Evolutionary conservation across 148 eudicot species (phyloP).

Genomic region (Nepenthes mirabilis): DNA sequence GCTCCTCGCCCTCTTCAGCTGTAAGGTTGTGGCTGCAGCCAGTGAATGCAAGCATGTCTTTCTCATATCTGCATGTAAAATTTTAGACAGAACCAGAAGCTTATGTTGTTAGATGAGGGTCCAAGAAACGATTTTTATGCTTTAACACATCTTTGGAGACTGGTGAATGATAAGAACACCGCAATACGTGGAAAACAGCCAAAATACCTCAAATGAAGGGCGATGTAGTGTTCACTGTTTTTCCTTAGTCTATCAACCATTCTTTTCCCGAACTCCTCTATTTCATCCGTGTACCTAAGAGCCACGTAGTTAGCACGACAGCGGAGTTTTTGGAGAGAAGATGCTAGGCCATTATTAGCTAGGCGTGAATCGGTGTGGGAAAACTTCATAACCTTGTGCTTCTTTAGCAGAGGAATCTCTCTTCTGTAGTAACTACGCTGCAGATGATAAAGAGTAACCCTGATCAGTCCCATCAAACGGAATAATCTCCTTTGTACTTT

Average conservation of each 20-base stretch:
- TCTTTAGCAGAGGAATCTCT: constrained; percentile 9
- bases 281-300: constrained; percentile 25
- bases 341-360: constrained; percentile 30
- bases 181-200: too few species aligned
- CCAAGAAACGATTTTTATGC: too few species aligned
- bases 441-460: not conserved
- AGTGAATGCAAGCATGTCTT: constrained; percentile 54
- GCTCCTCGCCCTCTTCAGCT: constrained; percentile 27
- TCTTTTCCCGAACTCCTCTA: constrained; percentile 24
- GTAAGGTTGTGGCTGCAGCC: constrained; percentile 44
- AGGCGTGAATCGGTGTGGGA: constrained; percentile 38
- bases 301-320: constrained; percentile 50
- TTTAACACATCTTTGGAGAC: too few species aligned
- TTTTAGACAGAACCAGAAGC: too few species aligned
- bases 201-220: constrained; percentile 47
- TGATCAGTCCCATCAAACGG: not conserved
- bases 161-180: too few species aligned
- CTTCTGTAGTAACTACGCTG: constrained; percentile 33
- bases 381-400: constrained; percentile 31
- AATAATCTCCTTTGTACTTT: not conserved
- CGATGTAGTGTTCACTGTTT: constrained; percentile 24
- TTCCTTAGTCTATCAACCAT: constrained; percentile 20
- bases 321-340: constrained; percentile 34
- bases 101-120: too few species aligned
- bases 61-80: constrained; percentile 29